Percentiles rank a stretch among this genome's conserved stretches.
Evolutionary conservation across 2,329 filamentous ascomycete species (phyloP).

Genomic region (Paraconiothyrium sp.): DNA sequence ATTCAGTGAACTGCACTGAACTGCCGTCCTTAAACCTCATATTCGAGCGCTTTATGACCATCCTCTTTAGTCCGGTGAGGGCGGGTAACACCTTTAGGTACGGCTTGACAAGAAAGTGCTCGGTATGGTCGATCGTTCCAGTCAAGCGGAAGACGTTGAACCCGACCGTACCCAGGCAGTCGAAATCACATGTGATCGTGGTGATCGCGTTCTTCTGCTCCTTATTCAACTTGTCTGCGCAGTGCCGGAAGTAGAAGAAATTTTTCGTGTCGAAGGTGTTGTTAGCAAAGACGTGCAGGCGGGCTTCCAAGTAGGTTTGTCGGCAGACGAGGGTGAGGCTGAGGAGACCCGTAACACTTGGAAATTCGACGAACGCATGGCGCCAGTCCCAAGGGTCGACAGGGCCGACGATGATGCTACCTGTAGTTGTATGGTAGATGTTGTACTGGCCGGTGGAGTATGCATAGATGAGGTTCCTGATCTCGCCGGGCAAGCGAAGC

Average conservation of each 20-base stretch:
- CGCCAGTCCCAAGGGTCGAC: not conserved
- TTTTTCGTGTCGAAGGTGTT: not conserved
- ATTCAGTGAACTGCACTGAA: not conserved
- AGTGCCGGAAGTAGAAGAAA: not conserved
- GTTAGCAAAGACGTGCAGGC: not conserved
- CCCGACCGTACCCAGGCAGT: not conserved
- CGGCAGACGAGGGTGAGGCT: conserved; percentile 1
- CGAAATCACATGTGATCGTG: not conserved
- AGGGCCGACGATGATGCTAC: not conserved
- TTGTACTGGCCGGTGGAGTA: not conserved
- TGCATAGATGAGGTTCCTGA: conserved; percentile 3
- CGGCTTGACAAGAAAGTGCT: not conserved
- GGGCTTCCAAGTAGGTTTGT: not conserved
- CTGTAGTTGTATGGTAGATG: not conserved
- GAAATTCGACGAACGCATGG: not conserved
- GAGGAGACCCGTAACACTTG: not conserved
- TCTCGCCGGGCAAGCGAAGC: conserved; percentile 9
- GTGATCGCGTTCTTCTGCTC: not conserved
- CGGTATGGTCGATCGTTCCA: not conserved
- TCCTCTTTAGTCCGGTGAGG: not conserved
- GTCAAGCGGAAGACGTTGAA: not conserved
- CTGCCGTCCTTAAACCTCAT: not conserved
- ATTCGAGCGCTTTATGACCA: not conserved
- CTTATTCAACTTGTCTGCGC: not conserved
- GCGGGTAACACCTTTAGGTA: not conserved